Evolutionary conservation across 1,284 basidiomycete species (phyloP).

Genomic region (Irpex sp.): DNA sequence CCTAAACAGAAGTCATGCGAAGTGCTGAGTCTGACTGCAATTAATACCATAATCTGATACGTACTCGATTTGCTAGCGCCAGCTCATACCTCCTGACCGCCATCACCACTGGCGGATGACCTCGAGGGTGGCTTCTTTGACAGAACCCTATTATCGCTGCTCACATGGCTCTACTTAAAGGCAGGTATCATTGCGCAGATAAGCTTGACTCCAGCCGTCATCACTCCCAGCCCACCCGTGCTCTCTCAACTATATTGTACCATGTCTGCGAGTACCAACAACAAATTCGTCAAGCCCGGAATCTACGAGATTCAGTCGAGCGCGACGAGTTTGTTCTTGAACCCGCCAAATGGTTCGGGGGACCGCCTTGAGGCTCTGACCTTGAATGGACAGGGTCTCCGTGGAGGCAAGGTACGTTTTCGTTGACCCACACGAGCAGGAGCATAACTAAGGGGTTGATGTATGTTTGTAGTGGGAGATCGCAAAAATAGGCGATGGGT

Average conservation of each 20-base stretch:
- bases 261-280: background rate
- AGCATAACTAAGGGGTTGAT: background rate
- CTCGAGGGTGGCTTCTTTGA: background rate
- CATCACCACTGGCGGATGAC: background rate
- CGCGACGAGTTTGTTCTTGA: background rate
- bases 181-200: background rate
- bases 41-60: no score
- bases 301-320: conserved; percentile 7
- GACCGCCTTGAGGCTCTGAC: conserved; percentile 3
- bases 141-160: background rate
- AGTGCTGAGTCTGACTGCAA: no score
- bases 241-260: background rate
- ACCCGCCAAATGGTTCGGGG: background rate
- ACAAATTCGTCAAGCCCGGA: background rate
- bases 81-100: no score
- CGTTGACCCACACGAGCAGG: background rate
- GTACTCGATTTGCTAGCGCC: no score
- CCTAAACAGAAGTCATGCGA: no score
- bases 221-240: background rate
- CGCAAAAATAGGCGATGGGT: conserved; percentile 2
- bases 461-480: conserved; percentile 8
- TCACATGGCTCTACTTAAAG: background rate
- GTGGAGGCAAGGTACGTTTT: conserved; percentile 3
- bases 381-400: background rate
- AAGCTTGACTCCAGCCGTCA: background rate